Percentiles rank a stretch among this genome's conserved stretches.
Conservation (phyloP, 228 moss, liverwort and hornwort genomes). For the Sphagnum magellanicum region DNA sequence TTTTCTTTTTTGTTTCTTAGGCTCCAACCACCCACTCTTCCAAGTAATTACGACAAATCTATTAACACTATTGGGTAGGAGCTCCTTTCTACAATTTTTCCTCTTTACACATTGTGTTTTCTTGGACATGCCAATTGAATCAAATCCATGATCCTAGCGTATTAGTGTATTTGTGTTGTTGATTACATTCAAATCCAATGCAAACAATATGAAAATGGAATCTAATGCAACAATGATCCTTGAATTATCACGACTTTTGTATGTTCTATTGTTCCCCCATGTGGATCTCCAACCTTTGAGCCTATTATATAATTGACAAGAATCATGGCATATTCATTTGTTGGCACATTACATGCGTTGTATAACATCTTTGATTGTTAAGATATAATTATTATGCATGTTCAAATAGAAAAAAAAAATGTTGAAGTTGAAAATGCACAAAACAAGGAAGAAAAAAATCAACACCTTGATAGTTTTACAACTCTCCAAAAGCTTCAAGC, state of each 20-base stretch:
- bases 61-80: too few species aligned
- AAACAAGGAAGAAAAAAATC: too few species aligned
- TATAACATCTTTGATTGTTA: neutral
- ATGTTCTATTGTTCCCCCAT: too few species aligned
- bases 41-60: neutral
- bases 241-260: neutral
- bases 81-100: neutral
- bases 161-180: conserved; percentile 16
- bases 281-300: neutral
- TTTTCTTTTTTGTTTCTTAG: neutral
- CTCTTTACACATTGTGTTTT: conserved; percentile 32
- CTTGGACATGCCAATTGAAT: conserved; percentile 18
- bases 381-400: too few species aligned
- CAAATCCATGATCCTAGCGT: conserved; percentile 6
- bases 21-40: neutral
- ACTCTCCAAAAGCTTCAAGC: conserved; percentile 7
- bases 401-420: too few species aligned
- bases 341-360: neutral
- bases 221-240: conserved; percentile 15
- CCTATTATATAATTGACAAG: conserved; percentile 12
- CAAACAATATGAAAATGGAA: conserved; percentile 27
- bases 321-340: neutral
- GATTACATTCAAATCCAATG: conserved; percentile 34
- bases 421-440: too few species aligned
- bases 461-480: conserved; percentile 8